Evolutionary conservation across 202 grass and related monocot genomes (phyloP), one percentile per base, ranked within the genome.

Genomic region (Schoenoplectus tabernaemontani): DNA sequence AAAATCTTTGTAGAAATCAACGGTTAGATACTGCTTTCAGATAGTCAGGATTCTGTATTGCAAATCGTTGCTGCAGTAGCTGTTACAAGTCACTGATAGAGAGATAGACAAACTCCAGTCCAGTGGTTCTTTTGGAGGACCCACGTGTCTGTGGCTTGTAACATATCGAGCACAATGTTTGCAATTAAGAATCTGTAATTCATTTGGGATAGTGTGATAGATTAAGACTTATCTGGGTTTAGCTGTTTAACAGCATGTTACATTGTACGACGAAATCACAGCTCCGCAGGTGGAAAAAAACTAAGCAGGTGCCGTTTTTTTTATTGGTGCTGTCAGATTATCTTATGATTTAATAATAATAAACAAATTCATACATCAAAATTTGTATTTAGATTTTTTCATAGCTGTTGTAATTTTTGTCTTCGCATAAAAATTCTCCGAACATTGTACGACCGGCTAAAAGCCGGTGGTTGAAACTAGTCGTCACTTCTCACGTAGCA

Each of bases 371-470:
- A n/a, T n/a, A n/a, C n/a, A n/a, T n/a, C n/a, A n/a, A n/a, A n/a
- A n/a, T n/a, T n/a, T n/a, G n/a, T n/a, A n/a, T n/a, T n/a, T n/a
- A n/a, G n/a, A n/a, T n/a, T n/a, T n/a, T n/a, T n/a, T n/a, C n/a
- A n/a, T n/a, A n/a, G n/a, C n/a, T n/a, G n/a, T n/a, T n/a, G n/a
- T n/a, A n/a, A n/a, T n/a, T n/a, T n/a, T n/a, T n/a, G n/a, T n/a
- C n/a, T n/a, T n/a, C n/a, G n/a, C n/a, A n/a, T n/a, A n/a, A n/a
- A n/a, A n/a, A n/a, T n/a, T n/a, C n/a, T n/a, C n/a, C n/a, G n/a
- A n/a, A n/a, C n/a, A n/a, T n/a, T n/a, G n/a, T n/a, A 78, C 74
- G 60, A 54, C 15, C 60, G 75, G 54, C 51, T 58, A 39, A 34
- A 78, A 78, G 11, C 54, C 43, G 54, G 75, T 42, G 39, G 65